Evolutionary conservation across 805 yeast genomes (phyloP), one percentile per base, ranked within the genome.

Genomic region (Pichia exigua): DNA sequence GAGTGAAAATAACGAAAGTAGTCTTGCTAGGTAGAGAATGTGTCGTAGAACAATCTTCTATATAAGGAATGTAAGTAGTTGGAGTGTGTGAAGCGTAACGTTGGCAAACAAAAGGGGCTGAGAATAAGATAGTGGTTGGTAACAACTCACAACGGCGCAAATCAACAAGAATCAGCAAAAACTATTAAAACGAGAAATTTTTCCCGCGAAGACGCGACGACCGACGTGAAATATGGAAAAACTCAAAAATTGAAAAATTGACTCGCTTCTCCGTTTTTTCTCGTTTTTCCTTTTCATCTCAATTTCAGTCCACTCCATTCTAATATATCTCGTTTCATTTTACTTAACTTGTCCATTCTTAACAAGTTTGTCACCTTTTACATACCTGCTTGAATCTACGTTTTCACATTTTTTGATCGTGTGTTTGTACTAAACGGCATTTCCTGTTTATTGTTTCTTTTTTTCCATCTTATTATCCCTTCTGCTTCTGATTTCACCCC

Each of bases 21-120:
- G 39, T 35, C 20, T 35, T 35, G 39, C 11, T n/a, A 3, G 10
- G 10, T 17, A 5, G 9, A 15, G 35, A 30, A 30, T 30, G 17
- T 9, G n/a, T 30, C 3, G n/a, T n/a, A 35, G 18, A 35, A n/a
- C 20, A 35, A 7, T 41, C 28, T 45, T 38, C 28, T 26, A 39
- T 21, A 32, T 49, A 61, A 62, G 63, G 65, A 62, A 54, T 58
- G 65, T 59, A 62, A 60, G 51, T 58, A 62, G 65, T 62, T 62
- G 65, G 65, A 51, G 46, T 24, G 44, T 24, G 11, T 26, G 55
- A 55, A 58, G 59, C 55, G 52, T 51, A 58, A 57, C 59, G 55
- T 40, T 50, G 54, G 50, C 18, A 8, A n/a, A n/a, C 17, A 9
- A 11, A n/a, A 35, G n/a, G 13, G n/a, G 3, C 35, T 5, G 12